Conservation (phyloP, 2,329 filamentous ascomycete species). For the Nannizziopsis arthrosporioides region DNA sequence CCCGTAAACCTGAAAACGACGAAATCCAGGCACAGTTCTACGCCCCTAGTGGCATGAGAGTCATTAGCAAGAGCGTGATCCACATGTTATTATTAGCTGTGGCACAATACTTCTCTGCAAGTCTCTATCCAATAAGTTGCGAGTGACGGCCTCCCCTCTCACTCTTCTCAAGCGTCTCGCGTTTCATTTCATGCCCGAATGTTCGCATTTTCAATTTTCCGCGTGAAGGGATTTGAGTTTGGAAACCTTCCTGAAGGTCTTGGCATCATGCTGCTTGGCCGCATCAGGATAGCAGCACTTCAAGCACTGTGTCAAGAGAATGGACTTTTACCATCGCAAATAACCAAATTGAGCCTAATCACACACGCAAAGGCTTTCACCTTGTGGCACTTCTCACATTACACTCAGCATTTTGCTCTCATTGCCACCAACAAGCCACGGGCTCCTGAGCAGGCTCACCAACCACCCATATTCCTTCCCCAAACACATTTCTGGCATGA, state of each 20-base stretch:
- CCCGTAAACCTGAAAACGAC: not conserved
- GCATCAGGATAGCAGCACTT: constrained; percentile 10
- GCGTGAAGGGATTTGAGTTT: not conserved
- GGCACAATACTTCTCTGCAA: not conserved
- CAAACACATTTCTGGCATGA: constrained; percentile 14
- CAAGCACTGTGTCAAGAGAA: not conserved
- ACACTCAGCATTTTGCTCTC: constrained; percentile 7
- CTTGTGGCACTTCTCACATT: not conserved
- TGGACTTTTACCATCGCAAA: constrained; percentile 6
- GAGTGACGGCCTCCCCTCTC: too few relatives aligned
- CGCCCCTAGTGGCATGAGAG: not conserved
- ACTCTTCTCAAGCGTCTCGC: too few relatives aligned
- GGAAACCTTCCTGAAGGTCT: not conserved
- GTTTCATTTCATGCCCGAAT: not conserved
- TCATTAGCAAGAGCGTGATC: not conserved
- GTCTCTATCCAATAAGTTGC: not conserved
- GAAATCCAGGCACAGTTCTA: not conserved
- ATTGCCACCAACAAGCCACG: not conserved
- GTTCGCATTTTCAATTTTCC: constrained; percentile 4
- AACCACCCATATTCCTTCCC: constrained; percentile 1
- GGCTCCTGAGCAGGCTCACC: not conserved
- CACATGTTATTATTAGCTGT: not conserved
- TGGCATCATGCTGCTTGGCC: constrained; percentile 7
- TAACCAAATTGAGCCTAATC: not conserved
- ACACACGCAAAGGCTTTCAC: too few relatives aligned